Conservation (phyloP, 2,329 filamentous ascomycete genomes). For the Neofusicoccum laricinum region DNA sequence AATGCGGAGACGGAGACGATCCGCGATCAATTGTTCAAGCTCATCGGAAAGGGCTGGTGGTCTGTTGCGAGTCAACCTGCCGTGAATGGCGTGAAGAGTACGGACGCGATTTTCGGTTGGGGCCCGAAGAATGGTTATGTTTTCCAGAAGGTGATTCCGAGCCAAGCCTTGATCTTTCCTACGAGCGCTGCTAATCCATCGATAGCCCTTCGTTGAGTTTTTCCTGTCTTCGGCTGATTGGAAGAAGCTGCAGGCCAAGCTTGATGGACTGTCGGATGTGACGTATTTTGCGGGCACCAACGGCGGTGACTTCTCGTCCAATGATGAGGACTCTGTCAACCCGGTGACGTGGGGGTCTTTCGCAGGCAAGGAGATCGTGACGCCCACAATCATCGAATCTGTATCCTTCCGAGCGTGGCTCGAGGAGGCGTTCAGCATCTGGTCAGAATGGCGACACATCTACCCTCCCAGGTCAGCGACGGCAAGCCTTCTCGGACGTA, state of each 20-base stretch:
- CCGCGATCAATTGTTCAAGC: conserved; percentile 65
- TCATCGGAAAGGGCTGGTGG: conserved; percentile 91
- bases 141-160: conserved; percentile 69
- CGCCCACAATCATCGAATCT: conserved; percentile 93
- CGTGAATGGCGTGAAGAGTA: conserved; percentile 78
- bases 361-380: conserved; percentile 91
- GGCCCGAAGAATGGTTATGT: conserved; percentile 89
- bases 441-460: conserved; percentile 87
- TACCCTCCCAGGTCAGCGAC: conserved; percentile 74
- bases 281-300: conserved; percentile 87
- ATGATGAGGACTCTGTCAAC: conserved; percentile 67
- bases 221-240: conserved; percentile 79
- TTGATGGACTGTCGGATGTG: conserved; percentile 62
- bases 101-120: conserved; percentile 84
- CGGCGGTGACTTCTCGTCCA: conserved; percentile 73
- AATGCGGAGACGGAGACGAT: conserved; percentile 83
- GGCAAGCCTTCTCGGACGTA: conserved; percentile 65
- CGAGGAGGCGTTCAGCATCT: conserved; percentile 94
- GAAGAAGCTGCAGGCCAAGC: conserved; percentile 60
- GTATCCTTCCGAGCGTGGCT: conserved; percentile 92
- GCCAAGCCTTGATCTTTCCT: no score
- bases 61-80: conserved; percentile 93
- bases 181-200: background rate
- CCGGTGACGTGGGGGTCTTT: conserved; percentile 98
- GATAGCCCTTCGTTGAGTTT: conserved; percentile 82